These are phyloP conservation scores for Penicillium polonicum DNA, from an alignment of 2,329 filamentous ascomycete genomes.

Conservation along the genomic window DNA sequence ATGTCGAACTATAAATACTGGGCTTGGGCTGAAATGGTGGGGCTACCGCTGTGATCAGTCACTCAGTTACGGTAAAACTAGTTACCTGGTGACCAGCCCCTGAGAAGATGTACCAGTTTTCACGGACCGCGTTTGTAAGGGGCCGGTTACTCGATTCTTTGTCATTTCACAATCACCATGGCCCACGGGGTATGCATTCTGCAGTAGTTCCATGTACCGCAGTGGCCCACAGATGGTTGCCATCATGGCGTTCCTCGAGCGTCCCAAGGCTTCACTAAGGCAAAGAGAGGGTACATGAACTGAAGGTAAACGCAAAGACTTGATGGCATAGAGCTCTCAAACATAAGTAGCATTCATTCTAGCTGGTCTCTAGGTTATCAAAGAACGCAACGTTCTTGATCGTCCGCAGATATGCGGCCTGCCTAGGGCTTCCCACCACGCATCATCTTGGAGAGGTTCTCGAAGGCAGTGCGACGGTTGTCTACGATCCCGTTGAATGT, in stretches of 20 bases:
- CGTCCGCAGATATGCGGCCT: background rate
- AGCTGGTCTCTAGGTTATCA: background rate
- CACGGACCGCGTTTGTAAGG: background rate
- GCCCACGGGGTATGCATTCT: too few relatives aligned
- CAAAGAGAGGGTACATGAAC: background rate
- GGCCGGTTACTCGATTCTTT: background rate
- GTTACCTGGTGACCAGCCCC: too few relatives aligned
- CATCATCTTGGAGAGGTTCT: slow-evolving; percentile 10
- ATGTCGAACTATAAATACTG: background rate
- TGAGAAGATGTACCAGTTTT: background rate
- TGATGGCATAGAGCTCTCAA: background rate
- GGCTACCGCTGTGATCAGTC: too few relatives aligned
- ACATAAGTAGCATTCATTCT: background rate
- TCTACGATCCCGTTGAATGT: slow-evolving; percentile 36
- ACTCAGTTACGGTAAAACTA: too few relatives aligned
- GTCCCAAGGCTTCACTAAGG: background rate
- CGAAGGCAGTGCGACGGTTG: slow-evolving; percentile 26
- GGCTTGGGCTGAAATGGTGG: background rate
- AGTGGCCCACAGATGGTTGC: background rate
- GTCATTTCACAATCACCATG: background rate
- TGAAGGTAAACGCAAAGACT: background rate
- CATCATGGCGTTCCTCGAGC: background rate
- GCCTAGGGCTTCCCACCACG: background rate
- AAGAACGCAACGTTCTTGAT: background rate
- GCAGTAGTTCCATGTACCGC: background rate